Percentiles rank a stretch among this genome's conserved stretches.
Conservation (phyloP, 1,284 basidiomycete species). For the Somion occarium region DNA sequence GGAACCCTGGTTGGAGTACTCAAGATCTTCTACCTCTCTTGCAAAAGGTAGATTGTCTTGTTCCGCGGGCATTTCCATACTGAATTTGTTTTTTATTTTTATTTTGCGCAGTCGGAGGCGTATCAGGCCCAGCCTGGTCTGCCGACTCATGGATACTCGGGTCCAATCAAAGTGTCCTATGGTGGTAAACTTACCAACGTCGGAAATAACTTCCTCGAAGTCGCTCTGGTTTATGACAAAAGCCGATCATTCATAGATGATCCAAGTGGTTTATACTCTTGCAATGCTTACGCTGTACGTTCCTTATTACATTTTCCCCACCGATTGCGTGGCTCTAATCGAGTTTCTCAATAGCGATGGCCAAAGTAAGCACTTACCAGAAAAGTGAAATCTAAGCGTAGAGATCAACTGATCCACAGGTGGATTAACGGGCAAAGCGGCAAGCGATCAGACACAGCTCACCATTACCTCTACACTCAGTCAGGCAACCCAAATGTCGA, state of each 20-base stretch:
- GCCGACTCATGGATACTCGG: conserved; percentile 11
- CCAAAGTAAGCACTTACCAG: conserved; percentile 1
- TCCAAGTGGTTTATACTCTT: conserved; percentile 6
- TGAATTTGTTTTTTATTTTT: not conserved
- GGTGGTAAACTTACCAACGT: conserved; percentile 26
- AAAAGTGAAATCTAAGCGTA: not conserved
- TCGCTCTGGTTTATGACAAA: conserved; percentile 35
- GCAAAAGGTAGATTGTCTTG: conserved; percentile 33
- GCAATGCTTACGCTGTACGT: conserved; percentile 10
- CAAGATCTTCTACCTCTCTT: conserved; percentile 41
- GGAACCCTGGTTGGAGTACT: conserved; percentile 49
- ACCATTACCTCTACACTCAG: conserved; percentile 53
- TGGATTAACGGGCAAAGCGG: conserved; percentile 50
- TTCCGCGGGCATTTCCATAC: not conserved
- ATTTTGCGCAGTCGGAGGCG: conserved; percentile 7
- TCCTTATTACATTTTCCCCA: not conserved
- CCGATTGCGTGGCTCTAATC: not conserved
- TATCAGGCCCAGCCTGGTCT: conserved; percentile 8
- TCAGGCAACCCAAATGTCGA: conserved; percentile 18
- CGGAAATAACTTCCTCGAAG: conserved; percentile 36
- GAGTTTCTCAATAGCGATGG: not conserved
- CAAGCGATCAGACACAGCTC: conserved; percentile 52
- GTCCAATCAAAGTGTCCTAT: conserved; percentile 11
- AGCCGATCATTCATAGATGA: conserved; percentile 6
- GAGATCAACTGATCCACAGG: conserved; percentile 20